These are phyloP conservation scores for Escallonia herrerae DNA, from an alignment of 129 eudicot genomes.

Conservation along the genomic window DNA sequence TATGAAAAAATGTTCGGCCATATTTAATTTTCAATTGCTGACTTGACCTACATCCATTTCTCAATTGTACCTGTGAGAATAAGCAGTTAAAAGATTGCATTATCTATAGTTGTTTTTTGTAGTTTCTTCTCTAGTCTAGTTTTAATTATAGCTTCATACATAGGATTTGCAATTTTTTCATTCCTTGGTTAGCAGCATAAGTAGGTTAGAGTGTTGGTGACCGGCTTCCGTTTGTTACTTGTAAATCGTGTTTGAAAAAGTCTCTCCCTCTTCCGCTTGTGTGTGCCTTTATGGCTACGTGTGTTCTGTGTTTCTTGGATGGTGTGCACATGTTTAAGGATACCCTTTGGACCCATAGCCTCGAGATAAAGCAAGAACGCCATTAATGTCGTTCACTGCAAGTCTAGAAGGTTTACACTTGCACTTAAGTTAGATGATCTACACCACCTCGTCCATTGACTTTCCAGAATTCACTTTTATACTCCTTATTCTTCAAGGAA, in stretches of 20 bases:
- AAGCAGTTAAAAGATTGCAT: too few species aligned
- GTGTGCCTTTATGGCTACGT: slow-evolving; percentile 4
- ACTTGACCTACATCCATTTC: too few species aligned
- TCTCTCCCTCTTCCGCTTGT: slow-evolving; percentile 1
- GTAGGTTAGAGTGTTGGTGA: slow-evolving; percentile 36
- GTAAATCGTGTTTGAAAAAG: not conserved
- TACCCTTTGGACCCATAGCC: slow-evolving; percentile 10
- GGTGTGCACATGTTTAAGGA: slow-evolving; percentile 34
- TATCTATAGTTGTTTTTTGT: too few species aligned
- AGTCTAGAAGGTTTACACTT: slow-evolving; percentile 3
- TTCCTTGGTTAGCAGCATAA: slow-evolving; percentile 33
- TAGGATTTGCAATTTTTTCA: slow-evolving; percentile 10
- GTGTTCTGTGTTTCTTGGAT: slow-evolving; percentile 15
- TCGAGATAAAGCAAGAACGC: slow-evolving; percentile 10
- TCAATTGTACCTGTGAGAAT: too few species aligned
- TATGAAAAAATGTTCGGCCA: too few species aligned
- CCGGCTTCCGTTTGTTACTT: slow-evolving; percentile 14
- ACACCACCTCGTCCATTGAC: slow-evolving; percentile 8
- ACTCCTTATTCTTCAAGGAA: not conserved
- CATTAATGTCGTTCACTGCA: slow-evolving; percentile 23
- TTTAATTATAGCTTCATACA: not conserved
- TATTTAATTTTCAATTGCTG: too few species aligned
- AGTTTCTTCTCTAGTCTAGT: not conserved
- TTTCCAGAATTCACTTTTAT: not conserved
- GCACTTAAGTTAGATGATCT: slow-evolving; percentile 12